Evolutionary conservation across 1,139 yeast species (phyloP).

Genomic region (Saccharomyces hybrid): DNA sequence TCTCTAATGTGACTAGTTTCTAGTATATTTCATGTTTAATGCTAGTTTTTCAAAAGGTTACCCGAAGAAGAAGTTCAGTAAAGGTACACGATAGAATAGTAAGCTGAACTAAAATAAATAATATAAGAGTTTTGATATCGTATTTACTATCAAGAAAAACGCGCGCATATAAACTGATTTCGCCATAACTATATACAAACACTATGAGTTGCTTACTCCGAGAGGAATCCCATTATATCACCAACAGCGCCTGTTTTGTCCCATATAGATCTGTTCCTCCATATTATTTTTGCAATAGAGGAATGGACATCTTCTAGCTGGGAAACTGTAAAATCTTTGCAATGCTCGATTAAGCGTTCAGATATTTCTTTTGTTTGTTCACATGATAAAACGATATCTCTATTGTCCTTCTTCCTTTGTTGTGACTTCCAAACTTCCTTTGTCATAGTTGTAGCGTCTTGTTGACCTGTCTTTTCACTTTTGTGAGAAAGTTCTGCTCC

Average conservation of each 20-base stretch:
- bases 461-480: neutral
- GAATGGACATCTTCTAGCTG: conserved; percentile 69
- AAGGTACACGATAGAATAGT: too few relatives aligned
- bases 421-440: neutral
- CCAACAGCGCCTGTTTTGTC: conserved; percentile 43
- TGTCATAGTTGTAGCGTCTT: neutral
- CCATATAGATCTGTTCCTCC: conserved; percentile 64
- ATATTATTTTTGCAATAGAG: conserved; percentile 60
- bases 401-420: neutral
- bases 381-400: neutral
- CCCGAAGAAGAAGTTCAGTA: too few relatives aligned
- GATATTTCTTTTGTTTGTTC: neutral
- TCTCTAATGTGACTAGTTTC: neutral
- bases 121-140: too few relatives aligned
- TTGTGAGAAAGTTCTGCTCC: neutral
- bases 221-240: conserved; percentile 1
- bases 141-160: neutral
- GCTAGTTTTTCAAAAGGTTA: too few relatives aligned
- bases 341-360: conserved; percentile 31
- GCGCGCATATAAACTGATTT: neutral
- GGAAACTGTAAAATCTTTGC: conserved; percentile 58
- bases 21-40: too few relatives aligned
- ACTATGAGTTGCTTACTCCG: conserved; percentile 5
- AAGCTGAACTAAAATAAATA: neutral
- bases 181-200: conserved; percentile 5